Percentiles rank a stretch among this genome's conserved stretches.
Conservation (phyloP, 352 stramenopile genomes). For the Blastocystis sp. region DNA sequence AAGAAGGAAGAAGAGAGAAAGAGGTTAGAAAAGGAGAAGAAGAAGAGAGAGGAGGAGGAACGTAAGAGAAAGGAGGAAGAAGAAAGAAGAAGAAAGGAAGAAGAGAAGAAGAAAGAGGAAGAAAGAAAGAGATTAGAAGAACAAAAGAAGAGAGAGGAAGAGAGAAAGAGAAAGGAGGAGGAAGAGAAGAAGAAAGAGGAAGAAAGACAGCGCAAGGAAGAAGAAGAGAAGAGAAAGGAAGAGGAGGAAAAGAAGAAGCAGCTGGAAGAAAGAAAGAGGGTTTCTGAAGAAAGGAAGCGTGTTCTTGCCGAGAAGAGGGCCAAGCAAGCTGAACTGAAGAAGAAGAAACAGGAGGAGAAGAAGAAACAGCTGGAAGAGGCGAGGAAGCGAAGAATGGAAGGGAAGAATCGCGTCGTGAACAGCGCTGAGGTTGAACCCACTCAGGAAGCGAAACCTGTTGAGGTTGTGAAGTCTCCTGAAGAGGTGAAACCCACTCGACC, state of each 20-base stretch:
- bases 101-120: neutral
- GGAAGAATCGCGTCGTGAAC: neutral
- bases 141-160: neutral
- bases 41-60: neutral
- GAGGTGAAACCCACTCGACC: too few species aligned
- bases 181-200: slow-evolving; percentile 11
- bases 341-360: neutral
- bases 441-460: too few species aligned
- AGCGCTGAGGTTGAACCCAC: too few species aligned
- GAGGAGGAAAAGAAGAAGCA: neutral
- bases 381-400: neutral
- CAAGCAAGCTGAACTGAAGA: too few species aligned
- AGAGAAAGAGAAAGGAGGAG: slow-evolving; percentile 1
- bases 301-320: neutral
- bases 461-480: too few species aligned
- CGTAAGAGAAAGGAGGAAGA: neutral
- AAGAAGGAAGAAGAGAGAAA: neutral
- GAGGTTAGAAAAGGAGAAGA: neutral
- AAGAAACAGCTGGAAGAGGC: neutral
- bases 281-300: neutral
- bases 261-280: slow-evolving; percentile 11
- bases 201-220: neutral
- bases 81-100: neutral
- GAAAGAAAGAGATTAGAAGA: neutral
- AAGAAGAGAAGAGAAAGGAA: neutral